Evolutionary conservation across 768 basidiomycete genomes (phyloP).

Genomic region (Hypsizygus marmoreus): DNA sequence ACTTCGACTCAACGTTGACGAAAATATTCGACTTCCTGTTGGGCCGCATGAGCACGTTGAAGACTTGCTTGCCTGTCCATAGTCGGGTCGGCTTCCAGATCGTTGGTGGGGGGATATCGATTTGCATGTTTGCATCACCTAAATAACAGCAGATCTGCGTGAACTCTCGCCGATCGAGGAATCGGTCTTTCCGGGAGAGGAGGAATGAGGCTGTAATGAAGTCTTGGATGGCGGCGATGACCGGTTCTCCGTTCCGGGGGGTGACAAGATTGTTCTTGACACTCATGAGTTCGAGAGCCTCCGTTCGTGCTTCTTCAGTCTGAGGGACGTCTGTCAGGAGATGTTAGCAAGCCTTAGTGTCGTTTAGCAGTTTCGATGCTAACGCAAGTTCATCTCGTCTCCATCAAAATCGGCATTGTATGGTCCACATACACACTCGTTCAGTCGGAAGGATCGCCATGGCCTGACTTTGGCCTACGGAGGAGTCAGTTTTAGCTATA

Average conservation of each 20-base stretch:
- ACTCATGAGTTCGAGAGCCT: slow-evolving; percentile 96
- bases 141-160: slow-evolving; percentile 96
- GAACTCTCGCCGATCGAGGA: slow-evolving; percentile 93
- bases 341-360: slow-evolving; percentile 5
- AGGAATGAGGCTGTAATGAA: slow-evolving; percentile 99
- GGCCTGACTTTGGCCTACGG: slow-evolving; percentile 84
- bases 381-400: slow-evolving; percentile 99
- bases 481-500: not conserved
- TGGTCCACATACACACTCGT: slow-evolving; percentile 98
- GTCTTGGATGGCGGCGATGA: slow-evolving; percentile 99
- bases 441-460: slow-evolving; percentile 95
- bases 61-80: slow-evolving; percentile 99
- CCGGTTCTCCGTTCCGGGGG: slow-evolving; percentile 96
- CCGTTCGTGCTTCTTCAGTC: slow-evolving; percentile 96
- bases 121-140: slow-evolving; percentile 86
- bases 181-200: slow-evolving; percentile 88
- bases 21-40: slow-evolving; percentile 79
- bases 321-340: slow-evolving; percentile 84
- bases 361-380: slow-evolving; percentile 27
- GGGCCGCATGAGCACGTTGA: slow-evolving; percentile 95
- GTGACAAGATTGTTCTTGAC: slow-evolving; percentile 97
- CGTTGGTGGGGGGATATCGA: slow-evolving; percentile 93
- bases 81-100: slow-evolving; percentile 91
- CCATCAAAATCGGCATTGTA: slow-evolving; percentile 99
- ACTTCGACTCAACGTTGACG: slow-evolving; percentile 96